Base-by-base conservation (phyloP, 108 stramenopile species). In the Bacterosira constricta region DNA sequence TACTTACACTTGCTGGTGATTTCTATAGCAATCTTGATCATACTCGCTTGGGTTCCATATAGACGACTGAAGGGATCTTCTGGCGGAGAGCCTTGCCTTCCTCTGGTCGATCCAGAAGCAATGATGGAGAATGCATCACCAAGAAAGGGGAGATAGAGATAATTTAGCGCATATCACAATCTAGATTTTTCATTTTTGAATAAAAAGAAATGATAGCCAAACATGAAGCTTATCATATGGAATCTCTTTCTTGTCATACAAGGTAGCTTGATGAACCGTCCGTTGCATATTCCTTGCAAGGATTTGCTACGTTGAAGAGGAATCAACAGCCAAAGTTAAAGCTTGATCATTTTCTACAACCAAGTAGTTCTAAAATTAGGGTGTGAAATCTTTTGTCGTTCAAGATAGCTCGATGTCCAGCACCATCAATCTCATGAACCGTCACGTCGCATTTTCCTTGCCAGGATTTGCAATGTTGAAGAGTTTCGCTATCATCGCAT, bases 401-500 rank as follows among this genome's bases (percentile, higher is more conserved):
- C 17, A 81, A 51, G 38, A 81, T 69, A 31, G 66, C 77, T 26
- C 84, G 66, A 39, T 85, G 85, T 44, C 76, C 79, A 13, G 73
- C 85, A 5, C 51, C 41, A 38, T 75, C 69, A 34, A 85, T 73
- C 54, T 85, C 85, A 27, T 76, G 64, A 0, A 85, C 85, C 15
- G 69, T 76, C 37, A 85, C 77, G 23, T 79, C 65, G 21, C 86
- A 79, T 25, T 75, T 30, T 6, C 63, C 71, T 27, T 73, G 56
- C 86, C 86, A 87, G 15, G 62, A 73, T 30, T 79, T 73, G 21
- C 59, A 66, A 44, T 83, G 83, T 17, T 75, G 78, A 15, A 87
- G 66, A 44, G 68, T 75, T 9, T 85, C 86, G 8, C 79, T 75
- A 35, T 83, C 86, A 55, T 87, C 86, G 15, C 86, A 69, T 29